Conservation (phyloP, 345 rosid genomes). For the Camelina hispida region DNA sequence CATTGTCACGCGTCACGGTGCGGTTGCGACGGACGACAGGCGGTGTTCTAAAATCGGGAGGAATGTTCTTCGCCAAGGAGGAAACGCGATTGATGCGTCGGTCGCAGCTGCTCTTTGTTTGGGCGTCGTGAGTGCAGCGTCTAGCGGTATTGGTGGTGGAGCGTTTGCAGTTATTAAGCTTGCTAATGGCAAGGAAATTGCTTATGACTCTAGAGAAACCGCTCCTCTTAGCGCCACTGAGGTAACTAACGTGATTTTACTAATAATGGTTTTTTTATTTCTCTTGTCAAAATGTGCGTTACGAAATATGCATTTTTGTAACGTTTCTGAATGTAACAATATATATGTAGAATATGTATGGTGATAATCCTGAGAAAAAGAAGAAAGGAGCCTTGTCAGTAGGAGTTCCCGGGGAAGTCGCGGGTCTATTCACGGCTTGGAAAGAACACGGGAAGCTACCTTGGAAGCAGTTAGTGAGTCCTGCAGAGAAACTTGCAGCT, state of each 20-base stretch:
- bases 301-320: not conserved
- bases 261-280: not conserved
- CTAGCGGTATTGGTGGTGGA: conserved; percentile 79
- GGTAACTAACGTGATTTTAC: conserved; percentile 42
- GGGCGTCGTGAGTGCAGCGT: conserved; percentile 68
- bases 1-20: conserved; percentile 48
- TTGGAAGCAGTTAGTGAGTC: conserved; percentile 56
- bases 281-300: not conserved
- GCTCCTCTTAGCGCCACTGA: conserved; percentile 62
- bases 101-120: conserved; percentile 64
- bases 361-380: conserved; percentile 46
- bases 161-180: conserved; percentile 53
- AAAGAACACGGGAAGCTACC: conserved; percentile 56
- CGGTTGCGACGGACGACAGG: conserved; percentile 64
- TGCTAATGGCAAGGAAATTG: conserved; percentile 46
- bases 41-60: conserved; percentile 58
- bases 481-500: conserved; percentile 49
- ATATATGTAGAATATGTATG: conserved; percentile 57
- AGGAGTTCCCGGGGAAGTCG: conserved; percentile 67
- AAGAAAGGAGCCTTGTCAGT: conserved; percentile 56
- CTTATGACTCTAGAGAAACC: conserved; percentile 67
- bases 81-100: conserved; percentile 67
- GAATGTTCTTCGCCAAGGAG: conserved; percentile 51
- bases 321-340: not conserved
- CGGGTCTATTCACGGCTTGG: conserved; percentile 65